Evolutionary conservation across 441 rosid species (phyloP).

Genomic region (Erysimum cheiri): DNA sequence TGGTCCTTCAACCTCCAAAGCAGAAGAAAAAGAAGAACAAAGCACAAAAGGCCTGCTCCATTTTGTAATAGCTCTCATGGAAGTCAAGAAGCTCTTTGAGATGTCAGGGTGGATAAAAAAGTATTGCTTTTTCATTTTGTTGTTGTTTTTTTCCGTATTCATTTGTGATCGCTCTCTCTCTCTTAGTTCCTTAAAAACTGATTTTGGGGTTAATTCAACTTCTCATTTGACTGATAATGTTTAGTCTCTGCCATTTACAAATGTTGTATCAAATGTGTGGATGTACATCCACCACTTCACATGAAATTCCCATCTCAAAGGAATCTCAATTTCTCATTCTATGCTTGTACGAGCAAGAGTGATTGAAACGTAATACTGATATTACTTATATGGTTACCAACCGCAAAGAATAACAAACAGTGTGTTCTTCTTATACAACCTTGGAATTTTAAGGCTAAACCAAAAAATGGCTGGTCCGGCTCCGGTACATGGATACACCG

Average conservation of each 20-base stretch:
- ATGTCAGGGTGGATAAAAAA: conserved; percentile 14
- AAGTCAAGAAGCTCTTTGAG: conserved; percentile 31
- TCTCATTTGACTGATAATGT: conserved; percentile 12
- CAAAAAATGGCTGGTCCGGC: conserved; percentile 33
- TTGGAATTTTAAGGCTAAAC: conserved; percentile 24
- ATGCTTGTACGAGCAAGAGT: background rate
- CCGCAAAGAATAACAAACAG: conserved; percentile 34
- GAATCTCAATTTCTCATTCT: background rate
- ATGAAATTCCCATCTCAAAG: background rate
- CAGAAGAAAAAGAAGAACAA: conserved; percentile 77
- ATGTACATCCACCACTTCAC: background rate
- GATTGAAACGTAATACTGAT: background rate
- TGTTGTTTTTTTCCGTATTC: conserved; percentile 24
- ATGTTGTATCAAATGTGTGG: background rate
- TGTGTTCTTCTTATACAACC: conserved; percentile 32
- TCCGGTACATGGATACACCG: conserved; percentile 23
- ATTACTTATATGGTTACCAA: conserved; percentile 26
- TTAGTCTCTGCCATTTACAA: background rate
- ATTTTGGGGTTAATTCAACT: conserved; percentile 22
- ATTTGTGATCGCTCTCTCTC: conserved; percentile 16
- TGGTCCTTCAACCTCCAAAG: conserved; percentile 84
- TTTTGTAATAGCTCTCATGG: conserved; percentile 53
- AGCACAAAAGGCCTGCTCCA: conserved; percentile 75
- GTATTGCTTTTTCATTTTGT: conserved; percentile 27
- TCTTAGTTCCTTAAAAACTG: conserved; percentile 29